Evolutionary conservation across 352 stramenopile genomes (phyloP).

Genomic region (Globisporangium nunn): DNA sequence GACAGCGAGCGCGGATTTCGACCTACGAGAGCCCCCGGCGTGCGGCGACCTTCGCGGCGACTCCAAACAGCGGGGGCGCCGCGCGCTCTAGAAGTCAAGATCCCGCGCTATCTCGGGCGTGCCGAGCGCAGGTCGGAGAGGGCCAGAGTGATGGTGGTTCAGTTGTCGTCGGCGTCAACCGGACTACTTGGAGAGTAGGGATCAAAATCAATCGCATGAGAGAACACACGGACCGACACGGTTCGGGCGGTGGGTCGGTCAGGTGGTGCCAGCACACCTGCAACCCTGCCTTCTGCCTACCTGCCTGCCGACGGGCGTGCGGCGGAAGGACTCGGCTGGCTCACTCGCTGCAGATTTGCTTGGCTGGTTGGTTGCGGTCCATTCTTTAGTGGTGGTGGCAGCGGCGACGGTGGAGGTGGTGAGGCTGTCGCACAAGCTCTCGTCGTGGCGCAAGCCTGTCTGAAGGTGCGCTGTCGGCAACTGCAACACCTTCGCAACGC

Average conservation of each 20-base stretch:
- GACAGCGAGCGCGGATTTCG: slow-evolving; percentile 4
- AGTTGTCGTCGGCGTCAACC: background rate
- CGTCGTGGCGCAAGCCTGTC: background rate
- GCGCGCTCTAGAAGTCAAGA: background rate
- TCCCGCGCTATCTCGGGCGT: background rate
- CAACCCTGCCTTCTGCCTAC: background rate
- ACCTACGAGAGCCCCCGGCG: slow-evolving; percentile 1
- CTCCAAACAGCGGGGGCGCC: slow-evolving; percentile 9
- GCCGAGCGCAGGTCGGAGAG: background rate
- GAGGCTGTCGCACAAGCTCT: background rate
- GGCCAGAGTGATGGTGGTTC: background rate
- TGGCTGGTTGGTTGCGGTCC: background rate
- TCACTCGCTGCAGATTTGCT: background rate
- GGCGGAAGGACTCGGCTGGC: too few relatives aligned
- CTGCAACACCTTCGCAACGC: too few relatives aligned
- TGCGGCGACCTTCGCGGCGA: slow-evolving; percentile 4
- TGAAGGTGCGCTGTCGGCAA: too few relatives aligned
- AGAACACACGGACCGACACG: background rate
- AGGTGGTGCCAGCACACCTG: too few relatives aligned
- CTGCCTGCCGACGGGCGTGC: background rate
- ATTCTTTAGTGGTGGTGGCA: too few relatives aligned
- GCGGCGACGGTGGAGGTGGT: too few relatives aligned
- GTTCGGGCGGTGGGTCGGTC: background rate
- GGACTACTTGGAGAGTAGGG: background rate
- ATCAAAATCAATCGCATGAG: background rate